Percentiles rank a stretch among this genome's conserved stretches.
phyloP scores from a whole-genome alignment of 768 basidiomycete genomes.

The Calocera viscosa region DNA sequence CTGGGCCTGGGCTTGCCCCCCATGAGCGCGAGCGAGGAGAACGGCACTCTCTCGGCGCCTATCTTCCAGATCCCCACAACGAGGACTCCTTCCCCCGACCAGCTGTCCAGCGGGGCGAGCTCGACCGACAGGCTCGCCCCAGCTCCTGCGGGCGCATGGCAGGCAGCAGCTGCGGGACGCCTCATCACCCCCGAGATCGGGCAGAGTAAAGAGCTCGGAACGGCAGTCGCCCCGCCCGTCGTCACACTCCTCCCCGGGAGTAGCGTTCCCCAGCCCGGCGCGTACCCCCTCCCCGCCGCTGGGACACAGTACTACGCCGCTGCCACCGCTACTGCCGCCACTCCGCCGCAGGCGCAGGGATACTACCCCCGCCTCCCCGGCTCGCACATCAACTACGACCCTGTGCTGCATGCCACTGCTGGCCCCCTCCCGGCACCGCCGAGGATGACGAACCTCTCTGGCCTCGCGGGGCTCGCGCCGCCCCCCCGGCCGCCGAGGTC shows the following conservation, averaged over 20 bases:
- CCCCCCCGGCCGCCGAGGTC: slow-evolving; percentile 37
- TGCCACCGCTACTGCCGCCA: background rate
- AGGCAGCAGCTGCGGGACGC: background rate
- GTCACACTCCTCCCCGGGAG: slow-evolving; percentile 28
- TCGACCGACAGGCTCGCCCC: background rate
- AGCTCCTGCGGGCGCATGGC: background rate
- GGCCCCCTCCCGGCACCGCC: slow-evolving; percentile 64
- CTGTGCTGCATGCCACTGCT: slow-evolving; percentile 53
- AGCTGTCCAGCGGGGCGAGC: background rate
- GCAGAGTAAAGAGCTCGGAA: slow-evolving; percentile 44
- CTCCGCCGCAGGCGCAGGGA: slow-evolving; percentile 9
- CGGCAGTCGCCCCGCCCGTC: slow-evolving; percentile 52
- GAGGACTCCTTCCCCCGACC: slow-evolving; percentile 24
- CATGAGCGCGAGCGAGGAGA: background rate
- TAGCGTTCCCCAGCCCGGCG: slow-evolving; percentile 24
- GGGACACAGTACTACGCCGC: background rate
- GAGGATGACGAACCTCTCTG: slow-evolving; percentile 22
- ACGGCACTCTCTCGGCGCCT: slow-evolving; percentile 20
- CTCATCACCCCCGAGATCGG: slow-evolving; percentile 49
- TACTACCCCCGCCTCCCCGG: slow-evolving; percentile 4
- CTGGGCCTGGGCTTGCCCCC: background rate
- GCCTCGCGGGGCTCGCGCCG: background rate
- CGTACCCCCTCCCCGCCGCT: background rate
- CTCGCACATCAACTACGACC: slow-evolving; percentile 16
- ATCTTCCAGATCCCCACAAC: slow-evolving; percentile 31